These are phyloP conservation scores for Schrenkiella parvula DNA, from an alignment of 345 rosid species.

Conservation along the genomic window DNA sequence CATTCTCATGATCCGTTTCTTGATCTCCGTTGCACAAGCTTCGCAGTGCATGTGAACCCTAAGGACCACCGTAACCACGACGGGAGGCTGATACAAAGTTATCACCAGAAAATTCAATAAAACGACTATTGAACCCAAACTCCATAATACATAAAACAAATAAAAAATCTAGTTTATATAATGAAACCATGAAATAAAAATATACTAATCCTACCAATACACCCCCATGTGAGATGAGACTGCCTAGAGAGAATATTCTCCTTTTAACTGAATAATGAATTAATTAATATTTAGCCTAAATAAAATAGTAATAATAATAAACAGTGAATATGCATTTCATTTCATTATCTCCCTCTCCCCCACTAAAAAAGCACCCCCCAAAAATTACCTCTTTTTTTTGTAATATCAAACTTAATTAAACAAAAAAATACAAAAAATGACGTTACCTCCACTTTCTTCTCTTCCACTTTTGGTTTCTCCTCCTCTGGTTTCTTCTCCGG, in stretches of 20 bases:
- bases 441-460: slow-evolving; percentile 74
- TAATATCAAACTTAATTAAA: background rate
- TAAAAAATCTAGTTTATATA: background rate
- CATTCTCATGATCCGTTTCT: slow-evolving; percentile 86
- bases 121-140: background rate
- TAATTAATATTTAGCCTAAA: background rate
- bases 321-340: background rate
- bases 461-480: slow-evolving; percentile 54
- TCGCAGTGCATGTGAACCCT: slow-evolving; percentile 94
- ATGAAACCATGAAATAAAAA: background rate
- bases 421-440: background rate
- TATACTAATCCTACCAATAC: slow-evolving; percentile 23
- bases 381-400: background rate
- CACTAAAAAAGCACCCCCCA: background rate
- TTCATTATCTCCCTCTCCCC: background rate
- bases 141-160: background rate
- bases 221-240: slow-evolving; percentile 31
- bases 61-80: slow-evolving; percentile 60
- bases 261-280: background rate
- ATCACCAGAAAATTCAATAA: background rate
- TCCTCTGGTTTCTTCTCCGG: slow-evolving; percentile 60
- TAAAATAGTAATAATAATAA: background rate
- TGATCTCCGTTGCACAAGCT: slow-evolving; percentile 79
- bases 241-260: slow-evolving; percentile 29
- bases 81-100: slow-evolving; percentile 48